Evolutionary conservation across 148 eudicot genomes (phyloP), one percentile per base, ranked within the genome.

Genomic region (Simmondsia chinensis): DNA sequence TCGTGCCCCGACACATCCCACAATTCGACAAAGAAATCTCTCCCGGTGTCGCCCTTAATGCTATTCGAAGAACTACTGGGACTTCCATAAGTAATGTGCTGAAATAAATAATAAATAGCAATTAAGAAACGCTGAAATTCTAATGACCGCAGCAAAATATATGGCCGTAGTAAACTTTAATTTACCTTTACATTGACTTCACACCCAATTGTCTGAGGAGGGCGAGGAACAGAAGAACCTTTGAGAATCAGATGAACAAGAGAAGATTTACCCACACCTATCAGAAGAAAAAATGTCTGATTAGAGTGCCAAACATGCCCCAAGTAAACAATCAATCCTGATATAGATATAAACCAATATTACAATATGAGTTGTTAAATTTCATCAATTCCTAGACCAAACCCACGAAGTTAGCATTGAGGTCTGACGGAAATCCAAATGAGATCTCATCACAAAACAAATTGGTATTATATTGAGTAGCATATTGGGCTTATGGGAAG

Each of bases 1-100:
- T 89, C 97, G 68, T 89, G 97, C 37, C 97, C 97, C 28, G 95
- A 81, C 24, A 89, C 72, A 72, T 88, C 97, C 97, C 94, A 83
- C 8, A 88, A 74, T 57, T 88, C 97, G 50, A 88, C 59, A 55
- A 88, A 88, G 54, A 88, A 88, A 50, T 83, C 94, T 62, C 97
- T 71, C 33, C 78, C 94, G 9, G 60, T 49, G 33, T 88, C 94
- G 41, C 79, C 94, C 59, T 69, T 80, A 42, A 75, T 58, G 64
- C 94, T 83, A 67, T 55, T 76, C 30, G 97, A 88, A 34, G 97
- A 80, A 59, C 97, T 80, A 34, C 77, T 73, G 49, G 91, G 67
- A 34, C 64, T 69, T 61, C 91, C 87, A 66, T 80, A 78, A 26
- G 87, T 83, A 42, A 70, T 66, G 55, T 84, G 93, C 97, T 89